Evolutionary conservation across 1,284 basidiomycete species (phyloP).

Genomic region (Marasmius tenuissimus): DNA sequence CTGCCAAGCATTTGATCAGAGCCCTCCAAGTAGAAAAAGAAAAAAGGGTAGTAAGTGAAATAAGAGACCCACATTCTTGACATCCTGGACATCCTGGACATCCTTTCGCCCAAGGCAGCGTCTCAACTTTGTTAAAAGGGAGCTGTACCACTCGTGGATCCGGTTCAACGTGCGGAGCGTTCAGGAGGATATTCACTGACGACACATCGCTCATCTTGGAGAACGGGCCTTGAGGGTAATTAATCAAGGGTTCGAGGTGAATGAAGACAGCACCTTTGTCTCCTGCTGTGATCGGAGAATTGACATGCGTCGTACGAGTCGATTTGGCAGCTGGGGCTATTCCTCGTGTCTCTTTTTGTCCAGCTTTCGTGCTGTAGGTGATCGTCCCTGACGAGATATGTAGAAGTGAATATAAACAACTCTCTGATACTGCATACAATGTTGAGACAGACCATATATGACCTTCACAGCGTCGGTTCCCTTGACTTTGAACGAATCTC

Average conservation of each 20-base stretch:
- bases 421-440: too few relatives aligned
- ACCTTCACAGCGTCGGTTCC: constrained; percentile 22
- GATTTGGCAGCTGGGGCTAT: too few relatives aligned
- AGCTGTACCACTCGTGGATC: constrained; percentile 22
- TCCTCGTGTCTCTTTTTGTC: too few relatives aligned
- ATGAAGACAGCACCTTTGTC: constrained; percentile 26
- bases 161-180: constrained; percentile 5
- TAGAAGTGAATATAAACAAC: too few relatives aligned
- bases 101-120: constrained; percentile 24
- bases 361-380: too few relatives aligned
- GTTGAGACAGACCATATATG: constrained; percentile 15
- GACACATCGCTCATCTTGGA: constrained; percentile 22
- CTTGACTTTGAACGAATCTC: not conserved
- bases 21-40: too few relatives aligned
- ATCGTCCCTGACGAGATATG: too few relatives aligned
- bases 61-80: constrained; percentile 13
- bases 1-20: too few relatives aligned
- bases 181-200: constrained; percentile 20
- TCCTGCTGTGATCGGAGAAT: constrained; percentile 14
- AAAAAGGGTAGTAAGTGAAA: too few relatives aligned
- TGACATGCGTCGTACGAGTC: not conserved
- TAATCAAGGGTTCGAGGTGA: not conserved
- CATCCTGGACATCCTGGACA: too few relatives aligned
- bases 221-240: constrained; percentile 18
- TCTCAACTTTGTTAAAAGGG: constrained; percentile 26